Evolutionary conservation across 208 protist genomes (phyloP).

Genomic region (Strigomonas culicis): DNA sequence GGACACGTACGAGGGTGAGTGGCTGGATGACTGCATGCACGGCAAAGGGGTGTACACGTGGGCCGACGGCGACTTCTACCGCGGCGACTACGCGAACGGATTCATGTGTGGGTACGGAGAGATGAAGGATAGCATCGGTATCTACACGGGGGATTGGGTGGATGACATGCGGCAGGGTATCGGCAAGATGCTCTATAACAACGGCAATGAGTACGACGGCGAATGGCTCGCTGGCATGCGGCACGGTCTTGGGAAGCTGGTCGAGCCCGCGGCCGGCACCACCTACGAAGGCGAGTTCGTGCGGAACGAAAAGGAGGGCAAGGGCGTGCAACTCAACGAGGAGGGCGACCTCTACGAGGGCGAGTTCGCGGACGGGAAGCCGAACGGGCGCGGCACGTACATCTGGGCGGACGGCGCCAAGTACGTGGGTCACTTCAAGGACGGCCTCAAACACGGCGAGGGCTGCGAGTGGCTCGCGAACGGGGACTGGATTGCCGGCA

Average conservation of each 20-base stretch:
- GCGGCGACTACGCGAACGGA: conserved; percentile 57
- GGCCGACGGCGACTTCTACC: conserved; percentile 74
- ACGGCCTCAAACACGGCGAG: conserved; percentile 81
- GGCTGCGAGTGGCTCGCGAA: conserved; percentile 80
- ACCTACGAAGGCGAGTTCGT: conserved; percentile 77
- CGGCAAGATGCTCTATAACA: conserved; percentile 72
- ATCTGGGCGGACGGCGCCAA: conserved; percentile 72
- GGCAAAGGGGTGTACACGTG: conserved; percentile 74
- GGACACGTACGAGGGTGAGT: conserved; percentile 81
- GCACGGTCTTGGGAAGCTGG: conserved; percentile 77
- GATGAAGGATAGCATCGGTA: conserved; percentile 72
- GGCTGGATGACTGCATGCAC: conserved; percentile 68
- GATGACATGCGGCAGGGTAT: conserved; percentile 80
- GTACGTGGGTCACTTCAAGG: conserved; percentile 82
- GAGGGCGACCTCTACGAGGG: conserved; percentile 86
- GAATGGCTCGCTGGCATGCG: conserved; percentile 83
- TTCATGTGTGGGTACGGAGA: conserved; percentile 69
- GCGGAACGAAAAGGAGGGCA: conserved; percentile 72
- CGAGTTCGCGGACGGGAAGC: conserved; percentile 62
- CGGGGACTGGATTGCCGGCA: conserved; percentile 73
- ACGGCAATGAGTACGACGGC: conserved; percentile 82
- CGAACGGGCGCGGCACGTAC: conserved; percentile 75
- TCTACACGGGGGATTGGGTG: conserved; percentile 84
- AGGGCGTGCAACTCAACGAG: conserved; percentile 62
- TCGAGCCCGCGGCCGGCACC: conserved; percentile 34